phyloP scores from a whole-genome alignment of 2,329 filamentous ascomycete genomes.

The Aspergillus pseudoterreus region DNA sequence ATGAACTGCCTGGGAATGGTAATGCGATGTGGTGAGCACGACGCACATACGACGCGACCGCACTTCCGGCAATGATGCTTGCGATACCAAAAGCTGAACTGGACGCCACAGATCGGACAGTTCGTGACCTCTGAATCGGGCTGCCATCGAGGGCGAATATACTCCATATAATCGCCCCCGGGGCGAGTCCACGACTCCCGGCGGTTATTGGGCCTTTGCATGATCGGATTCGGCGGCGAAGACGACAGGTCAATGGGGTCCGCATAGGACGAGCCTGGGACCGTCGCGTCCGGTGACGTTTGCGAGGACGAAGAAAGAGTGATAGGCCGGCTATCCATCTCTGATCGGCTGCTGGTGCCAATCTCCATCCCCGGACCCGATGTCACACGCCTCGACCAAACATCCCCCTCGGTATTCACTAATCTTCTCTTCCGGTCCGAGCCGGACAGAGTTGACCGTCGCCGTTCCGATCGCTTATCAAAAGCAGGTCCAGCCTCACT shows the following conservation, averaged over 20 bases:
- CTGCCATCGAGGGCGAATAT: constrained; percentile 76
- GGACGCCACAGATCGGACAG: constrained; percentile 77
- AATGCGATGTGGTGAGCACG: constrained; percentile 90
- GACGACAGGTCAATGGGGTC: constrained; percentile 33
- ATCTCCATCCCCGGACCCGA: constrained; percentile 10
- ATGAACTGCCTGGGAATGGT: constrained; percentile 93
- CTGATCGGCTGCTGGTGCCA: constrained; percentile 13
- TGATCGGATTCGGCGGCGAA: constrained; percentile 20
- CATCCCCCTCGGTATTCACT: constrained; percentile 32
- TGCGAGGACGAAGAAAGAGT: constrained; percentile 18
- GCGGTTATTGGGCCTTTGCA: constrained; percentile 8
- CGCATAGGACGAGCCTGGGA: constrained; percentile 27
- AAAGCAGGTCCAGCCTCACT: constrained; percentile 15
- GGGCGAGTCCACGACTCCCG: constrained; percentile 15
- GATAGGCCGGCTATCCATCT: constrained; percentile 23
- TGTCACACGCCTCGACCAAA: constrained; percentile 13
- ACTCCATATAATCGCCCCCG: constrained; percentile 28
- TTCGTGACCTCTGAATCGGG: constrained; percentile 76
- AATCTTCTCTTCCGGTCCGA: constrained; percentile 43
- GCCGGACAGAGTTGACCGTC: constrained; percentile 20
- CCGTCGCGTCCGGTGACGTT: constrained; percentile 5
- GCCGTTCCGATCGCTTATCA: constrained; percentile 15
- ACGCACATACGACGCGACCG: constrained; percentile 82
- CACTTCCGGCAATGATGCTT: constrained; percentile 98
- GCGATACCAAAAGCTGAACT: constrained; percentile 79